Percentiles rank a stretch among this genome's conserved stretches.
phyloP scores from a whole-genome alignment of 805 yeast genomes.

The Kodamaea sagamina region DNA sequence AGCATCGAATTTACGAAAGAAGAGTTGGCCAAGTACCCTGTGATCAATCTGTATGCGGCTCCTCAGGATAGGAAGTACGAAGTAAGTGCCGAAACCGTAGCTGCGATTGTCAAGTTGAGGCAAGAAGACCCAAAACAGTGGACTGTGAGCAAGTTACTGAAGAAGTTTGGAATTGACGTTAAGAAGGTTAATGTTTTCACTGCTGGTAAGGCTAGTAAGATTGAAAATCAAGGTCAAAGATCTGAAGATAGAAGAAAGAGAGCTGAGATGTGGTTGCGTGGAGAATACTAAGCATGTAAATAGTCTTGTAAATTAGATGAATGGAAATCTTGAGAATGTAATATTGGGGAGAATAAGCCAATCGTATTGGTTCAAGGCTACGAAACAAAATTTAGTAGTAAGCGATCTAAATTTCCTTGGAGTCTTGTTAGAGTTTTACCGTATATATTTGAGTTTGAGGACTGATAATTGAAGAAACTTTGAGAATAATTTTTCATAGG shows the following conservation, averaged over 20 bases:
- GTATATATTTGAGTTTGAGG: no score
- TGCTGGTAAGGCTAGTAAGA: constrained; percentile 22
- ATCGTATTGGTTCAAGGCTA: no score
- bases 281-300: constrained; percentile 37
- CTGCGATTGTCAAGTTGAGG: constrained; percentile 60
- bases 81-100: constrained; percentile 57
- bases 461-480: no score
- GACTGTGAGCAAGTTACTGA: constrained; percentile 64
- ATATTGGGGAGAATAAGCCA: no score
- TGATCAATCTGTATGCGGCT: constrained; percentile 38
- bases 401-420: no score
- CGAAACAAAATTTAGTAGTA: no score
- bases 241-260: constrained; percentile 61
- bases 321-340: no score
- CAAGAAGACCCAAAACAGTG: constrained; percentile 57
- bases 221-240: constrained; percentile 48
- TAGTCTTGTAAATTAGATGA: not conserved
- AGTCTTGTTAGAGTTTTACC: no score
- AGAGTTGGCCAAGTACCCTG: constrained; percentile 41
- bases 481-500: no score
- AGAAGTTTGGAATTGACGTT: constrained; percentile 54
- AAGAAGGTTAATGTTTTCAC: constrained; percentile 44
- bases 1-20: constrained; percentile 32
- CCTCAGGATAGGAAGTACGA: constrained; percentile 49
- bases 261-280: constrained; percentile 63